phyloP scores from a whole-genome alignment of 2,329 filamentous ascomycete species.

The Colletotrichum liaoningense region DNA sequence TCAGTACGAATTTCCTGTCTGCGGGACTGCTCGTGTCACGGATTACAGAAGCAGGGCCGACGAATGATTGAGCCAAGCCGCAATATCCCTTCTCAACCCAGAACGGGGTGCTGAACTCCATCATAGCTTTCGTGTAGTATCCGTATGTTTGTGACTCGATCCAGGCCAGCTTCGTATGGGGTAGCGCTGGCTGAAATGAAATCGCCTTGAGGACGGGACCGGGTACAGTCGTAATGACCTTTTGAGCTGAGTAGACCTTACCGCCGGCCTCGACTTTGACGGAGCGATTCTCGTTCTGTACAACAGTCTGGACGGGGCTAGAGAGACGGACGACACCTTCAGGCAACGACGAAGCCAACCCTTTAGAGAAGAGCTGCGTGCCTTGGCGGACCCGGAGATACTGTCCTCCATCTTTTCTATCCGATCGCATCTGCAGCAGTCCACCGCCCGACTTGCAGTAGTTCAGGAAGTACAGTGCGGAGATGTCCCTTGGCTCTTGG shows the following conservation, averaged over 20 bases:
- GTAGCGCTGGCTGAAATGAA: slow-evolving; percentile 58
- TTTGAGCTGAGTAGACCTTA: slow-evolving; percentile 48
- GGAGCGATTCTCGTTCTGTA: slow-evolving; percentile 38
- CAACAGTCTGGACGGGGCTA: slow-evolving; percentile 45
- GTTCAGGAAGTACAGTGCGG: slow-evolving; percentile 65
- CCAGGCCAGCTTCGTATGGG: slow-evolving; percentile 48
- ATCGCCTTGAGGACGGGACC: slow-evolving; percentile 58
- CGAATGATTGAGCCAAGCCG: slow-evolving; percentile 57
- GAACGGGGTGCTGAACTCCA: slow-evolving; percentile 53
- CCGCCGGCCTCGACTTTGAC: slow-evolving; percentile 34
- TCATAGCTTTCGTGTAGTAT: slow-evolving; percentile 63
- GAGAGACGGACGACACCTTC: slow-evolving; percentile 42
- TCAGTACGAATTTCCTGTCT: slow-evolving; percentile 46
- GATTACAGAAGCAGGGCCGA: slow-evolving; percentile 57
- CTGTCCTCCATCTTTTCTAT: slow-evolving; percentile 63
- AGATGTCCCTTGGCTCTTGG: slow-evolving; percentile 59
- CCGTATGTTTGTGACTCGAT: slow-evolving; percentile 52
- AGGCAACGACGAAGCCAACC: slow-evolving; percentile 49
- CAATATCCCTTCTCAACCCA: slow-evolving; percentile 52
- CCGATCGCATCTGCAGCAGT: slow-evolving; percentile 63
- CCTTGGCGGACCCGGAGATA: slow-evolving; percentile 61
- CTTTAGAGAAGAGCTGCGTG: slow-evolving; percentile 53
- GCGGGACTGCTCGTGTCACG: slow-evolving; percentile 53
- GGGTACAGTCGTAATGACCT: slow-evolving; percentile 61
- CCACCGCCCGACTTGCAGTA: slow-evolving; percentile 66